Base-by-base conservation (phyloP, 1,139 yeast genomes). In the Casaregolazyma lundiana region DNA sequence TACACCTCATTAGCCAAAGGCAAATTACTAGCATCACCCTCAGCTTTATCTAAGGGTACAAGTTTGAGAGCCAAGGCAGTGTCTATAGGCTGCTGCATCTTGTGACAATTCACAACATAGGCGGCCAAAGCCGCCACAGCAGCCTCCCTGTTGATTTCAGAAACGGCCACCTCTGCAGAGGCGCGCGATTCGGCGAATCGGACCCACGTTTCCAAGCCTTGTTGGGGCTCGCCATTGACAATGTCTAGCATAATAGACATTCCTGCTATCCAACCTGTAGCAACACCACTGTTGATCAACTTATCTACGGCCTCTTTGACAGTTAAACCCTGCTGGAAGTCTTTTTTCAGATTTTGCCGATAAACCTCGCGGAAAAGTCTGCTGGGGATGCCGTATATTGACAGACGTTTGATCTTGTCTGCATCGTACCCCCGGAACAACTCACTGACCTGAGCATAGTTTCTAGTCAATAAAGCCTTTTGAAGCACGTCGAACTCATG, bases 161-260 rank as follows among this genome's bases (percentile, higher is more conserved):
- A 43, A 6, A 58, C 52, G 7, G 62, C 58, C 11, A 50, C 44
- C 6, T 49, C 49, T 8, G 54, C 47, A 35, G 53, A 47, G 15
- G 61, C 60, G 11, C 62, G 47, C 9, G 58, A 53, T 47, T 65
- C 69, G 39, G 64, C 54, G 38, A 63, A 60, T 21, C 57, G 58
- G 21, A 64, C 66, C 68, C 69, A 67, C 18, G 59, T 48, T 41
- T 64, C 65, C 18, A 67, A 49, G 15, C 63, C 70, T 32, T 53
- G 48, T 21, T 59, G 57, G 8, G 62, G 56, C 18, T 53, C 43
- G 17, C 62, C 66, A 2, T 49, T 48, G 18, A 46, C 26, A 9
- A 62, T 48, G 17, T 56, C 62, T 20, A 50, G 48, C 44, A 58
- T 45, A 37, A 61, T 59, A 9, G 59, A 55, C n/a, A 53, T 47